phyloP scores from a whole-genome alignment of 225 moss, liverwort and hornwort genomes.

The Marchantia paleacea region DNA sequence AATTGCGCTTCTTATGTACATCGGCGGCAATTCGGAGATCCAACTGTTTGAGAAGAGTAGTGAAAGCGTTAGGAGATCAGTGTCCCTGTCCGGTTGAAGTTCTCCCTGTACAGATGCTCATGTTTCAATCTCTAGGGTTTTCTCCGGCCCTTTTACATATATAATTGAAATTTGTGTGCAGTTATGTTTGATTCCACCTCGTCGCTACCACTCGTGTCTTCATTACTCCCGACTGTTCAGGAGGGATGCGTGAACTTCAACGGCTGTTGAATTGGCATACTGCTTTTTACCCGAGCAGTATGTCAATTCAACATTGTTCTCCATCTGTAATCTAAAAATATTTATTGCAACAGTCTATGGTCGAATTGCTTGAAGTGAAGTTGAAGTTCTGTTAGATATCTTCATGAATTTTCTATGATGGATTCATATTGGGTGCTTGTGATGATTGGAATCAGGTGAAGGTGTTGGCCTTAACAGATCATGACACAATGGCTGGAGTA shows the following conservation, averaged over 20 bases:
- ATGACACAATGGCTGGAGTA: conserved; percentile 92
- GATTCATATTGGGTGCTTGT: neutral
- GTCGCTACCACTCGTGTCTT: neutral
- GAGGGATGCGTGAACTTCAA: neutral
- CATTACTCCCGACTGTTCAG: neutral
- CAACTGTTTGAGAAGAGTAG: neutral
- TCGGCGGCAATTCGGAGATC: too few relatives aligned
- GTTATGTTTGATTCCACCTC: neutral
- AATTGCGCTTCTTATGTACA: too few relatives aligned
- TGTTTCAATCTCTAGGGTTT: neutral
- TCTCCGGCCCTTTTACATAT: neutral
- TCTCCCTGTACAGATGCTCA: too few relatives aligned
- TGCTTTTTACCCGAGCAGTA: neutral
- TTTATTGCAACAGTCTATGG: neutral
- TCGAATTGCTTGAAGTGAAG: neutral
- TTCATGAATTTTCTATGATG: neutral
- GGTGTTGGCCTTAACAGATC: conserved; percentile 87
- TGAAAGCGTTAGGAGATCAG: neutral
- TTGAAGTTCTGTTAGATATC: neutral
- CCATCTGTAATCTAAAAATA: neutral
- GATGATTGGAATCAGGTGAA: conserved; percentile 51
- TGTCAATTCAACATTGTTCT: neutral
- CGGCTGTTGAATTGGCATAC: neutral
- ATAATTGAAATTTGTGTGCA: neutral
- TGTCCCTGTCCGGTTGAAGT: too few relatives aligned